Evolutionary conservation across 2,329 filamentous ascomycete species (phyloP).

Genomic region (Fusarium temperatum): DNA sequence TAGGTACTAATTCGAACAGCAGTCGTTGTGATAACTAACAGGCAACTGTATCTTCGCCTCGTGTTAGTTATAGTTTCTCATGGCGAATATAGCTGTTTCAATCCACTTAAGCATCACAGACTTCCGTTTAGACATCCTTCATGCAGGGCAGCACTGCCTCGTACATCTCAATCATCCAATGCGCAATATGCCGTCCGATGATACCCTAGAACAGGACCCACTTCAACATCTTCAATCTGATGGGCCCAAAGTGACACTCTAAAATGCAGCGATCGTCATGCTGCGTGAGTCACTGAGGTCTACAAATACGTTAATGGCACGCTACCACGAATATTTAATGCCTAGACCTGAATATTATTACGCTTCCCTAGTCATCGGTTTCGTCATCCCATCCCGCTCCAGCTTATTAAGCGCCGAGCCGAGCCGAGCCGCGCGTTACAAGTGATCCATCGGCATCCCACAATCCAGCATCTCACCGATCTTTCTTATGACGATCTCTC

Average conservation of each 20-base stretch:
- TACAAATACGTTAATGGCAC: rapidly evolving
- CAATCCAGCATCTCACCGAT: neutral
- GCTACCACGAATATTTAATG: rapidly evolving
- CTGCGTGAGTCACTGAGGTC: rapidly evolving
- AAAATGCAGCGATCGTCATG: rapidly evolving
- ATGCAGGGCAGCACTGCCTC: too few relatives aligned
- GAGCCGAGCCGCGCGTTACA: neutral
- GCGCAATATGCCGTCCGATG: too few relatives aligned
- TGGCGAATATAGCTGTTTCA: too few relatives aligned
- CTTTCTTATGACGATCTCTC: neutral
- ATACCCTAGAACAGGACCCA: neutral
- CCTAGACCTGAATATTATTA: rapidly evolving
- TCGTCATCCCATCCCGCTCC: neutral
- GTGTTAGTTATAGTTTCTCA: too few relatives aligned
- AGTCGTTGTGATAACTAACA: too few relatives aligned
- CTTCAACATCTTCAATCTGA: neutral
- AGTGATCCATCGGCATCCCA: neutral
- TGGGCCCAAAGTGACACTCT: too few relatives aligned
- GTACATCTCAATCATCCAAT: too few relatives aligned
- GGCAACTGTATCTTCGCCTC: too few relatives aligned
- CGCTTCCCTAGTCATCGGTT: neutral
- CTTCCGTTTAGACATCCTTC: too few relatives aligned
- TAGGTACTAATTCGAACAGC: too few relatives aligned
- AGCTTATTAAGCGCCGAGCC: neutral
- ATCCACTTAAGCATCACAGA: too few relatives aligned